These are phyloP conservation scores for Trichaptum fuscoviolaceum DNA, from an alignment of 768 basidiomycete species.

Conservation along the genomic window DNA sequence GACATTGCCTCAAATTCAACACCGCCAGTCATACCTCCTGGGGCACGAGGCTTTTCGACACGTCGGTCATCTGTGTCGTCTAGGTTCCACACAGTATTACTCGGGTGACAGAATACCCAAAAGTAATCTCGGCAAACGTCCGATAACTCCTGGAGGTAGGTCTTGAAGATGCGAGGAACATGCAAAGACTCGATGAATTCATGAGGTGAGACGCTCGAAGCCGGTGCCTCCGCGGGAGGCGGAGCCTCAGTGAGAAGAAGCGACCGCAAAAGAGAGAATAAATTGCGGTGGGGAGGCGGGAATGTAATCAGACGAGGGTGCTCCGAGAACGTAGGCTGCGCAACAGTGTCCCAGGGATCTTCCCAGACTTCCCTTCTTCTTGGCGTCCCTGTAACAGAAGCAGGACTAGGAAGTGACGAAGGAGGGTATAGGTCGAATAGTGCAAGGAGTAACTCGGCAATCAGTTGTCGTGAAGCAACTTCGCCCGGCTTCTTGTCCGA, in stretches of 20 bases:
- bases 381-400: conserved; percentile 16
- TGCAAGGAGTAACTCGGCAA: conserved; percentile 80
- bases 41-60: conserved; percentile 88
- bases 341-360: conserved; percentile 49
- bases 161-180: conserved; percentile 68
- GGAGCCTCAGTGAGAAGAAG: conserved; percentile 72
- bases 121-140: conserved; percentile 93
- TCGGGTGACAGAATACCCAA: conserved; percentile 96
- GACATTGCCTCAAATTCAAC: conserved; percentile 97
- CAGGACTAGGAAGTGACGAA: conserved; percentile 54
- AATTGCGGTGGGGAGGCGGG: conserved; percentile 64
- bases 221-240: conserved; percentile 56
- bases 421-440: conserved; percentile 87
- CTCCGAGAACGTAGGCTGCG: conserved; percentile 32
- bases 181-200: conserved; percentile 76
- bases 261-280: conserved; percentile 70
- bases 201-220: conserved; percentile 61
- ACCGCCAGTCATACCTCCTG: conserved; percentile 97
- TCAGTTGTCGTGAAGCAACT: conserved; percentile 81
- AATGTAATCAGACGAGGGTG: conserved; percentile 49
- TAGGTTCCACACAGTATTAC: conserved; percentile 87
- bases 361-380: conserved; percentile 16
- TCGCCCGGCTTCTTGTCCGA: conserved; percentile 99
- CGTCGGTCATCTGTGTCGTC: conserved; percentile 75
- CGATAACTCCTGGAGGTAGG: conserved; percentile 76